phyloP scores from a whole-genome alignment of 2,329 filamentous ascomycete genomes.

The Alternaria brassicicola region DNA sequence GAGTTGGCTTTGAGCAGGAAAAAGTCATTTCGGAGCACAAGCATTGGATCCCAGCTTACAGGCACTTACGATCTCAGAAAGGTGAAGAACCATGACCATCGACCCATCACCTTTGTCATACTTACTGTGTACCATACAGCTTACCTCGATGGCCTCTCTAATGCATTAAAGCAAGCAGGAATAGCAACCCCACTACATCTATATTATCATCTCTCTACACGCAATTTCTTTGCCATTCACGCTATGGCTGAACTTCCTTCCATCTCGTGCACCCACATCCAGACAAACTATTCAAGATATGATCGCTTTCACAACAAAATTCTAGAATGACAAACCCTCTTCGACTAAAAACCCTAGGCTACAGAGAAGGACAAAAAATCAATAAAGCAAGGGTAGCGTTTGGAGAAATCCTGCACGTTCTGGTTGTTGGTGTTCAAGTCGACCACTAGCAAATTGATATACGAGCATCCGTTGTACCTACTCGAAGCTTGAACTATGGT shows the following conservation, averaged over 20 bases:
- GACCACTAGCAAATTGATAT: neutral
- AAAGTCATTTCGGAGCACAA: neutral
- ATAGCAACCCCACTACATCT: neutral
- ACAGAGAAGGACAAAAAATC: neutral
- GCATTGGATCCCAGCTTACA: neutral
- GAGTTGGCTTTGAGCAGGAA: neutral
- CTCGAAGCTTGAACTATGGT: neutral
- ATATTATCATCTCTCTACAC: neutral
- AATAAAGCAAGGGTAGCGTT: neutral
- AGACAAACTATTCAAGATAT: neutral
- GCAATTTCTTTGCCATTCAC: neutral
- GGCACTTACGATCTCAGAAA: neutral
- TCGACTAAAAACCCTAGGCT: neutral
- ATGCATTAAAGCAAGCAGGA: neutral
- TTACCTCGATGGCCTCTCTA: neutral
- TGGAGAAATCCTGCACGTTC: neutral
- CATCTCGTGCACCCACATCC: neutral
- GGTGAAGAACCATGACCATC: neutral
- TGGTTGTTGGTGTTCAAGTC: no score
- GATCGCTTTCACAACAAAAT: neutral
- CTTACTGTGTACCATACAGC: neutral
- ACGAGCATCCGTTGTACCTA: neutral
- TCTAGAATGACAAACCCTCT: neutral
- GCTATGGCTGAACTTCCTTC: neutral
- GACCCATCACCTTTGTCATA: neutral